Conservation (phyloP, 140 eudicot genomes). For the Cichorium intybus region DNA sequence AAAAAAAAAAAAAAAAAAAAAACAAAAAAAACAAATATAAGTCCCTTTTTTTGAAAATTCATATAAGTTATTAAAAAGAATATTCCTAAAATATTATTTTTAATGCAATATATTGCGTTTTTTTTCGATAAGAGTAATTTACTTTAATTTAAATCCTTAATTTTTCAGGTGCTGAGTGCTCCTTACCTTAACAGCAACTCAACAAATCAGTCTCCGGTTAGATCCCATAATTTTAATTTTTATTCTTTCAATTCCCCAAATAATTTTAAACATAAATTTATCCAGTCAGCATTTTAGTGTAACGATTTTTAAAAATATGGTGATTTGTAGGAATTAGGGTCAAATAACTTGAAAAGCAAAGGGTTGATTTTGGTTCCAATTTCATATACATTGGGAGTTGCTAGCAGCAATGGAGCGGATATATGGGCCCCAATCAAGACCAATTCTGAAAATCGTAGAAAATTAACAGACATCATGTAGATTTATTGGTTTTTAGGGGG, state of each 20-base stretch:
- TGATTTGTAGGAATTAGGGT: slow-evolving; percentile 42
- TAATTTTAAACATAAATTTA: too few relatives aligned
- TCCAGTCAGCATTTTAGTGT: too few relatives aligned
- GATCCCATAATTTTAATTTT: slow-evolving; percentile 16
- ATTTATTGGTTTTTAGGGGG: slow-evolving; percentile 16
- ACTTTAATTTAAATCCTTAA: too few relatives aligned
- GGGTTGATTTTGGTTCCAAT: slow-evolving; percentile 77
- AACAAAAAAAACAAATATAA: too few relatives aligned
- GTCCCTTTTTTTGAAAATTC: too few relatives aligned
- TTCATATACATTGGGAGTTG: slow-evolving; percentile 62
- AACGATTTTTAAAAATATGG: background rate
- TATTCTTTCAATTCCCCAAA: background rate
- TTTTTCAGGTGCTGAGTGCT: slow-evolving; percentile 85
- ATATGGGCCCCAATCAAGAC: slow-evolving; percentile 96
- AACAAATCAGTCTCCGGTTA: slow-evolving; percentile 45
- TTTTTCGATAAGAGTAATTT: too few relatives aligned
- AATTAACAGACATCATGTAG: slow-evolving; percentile 8
- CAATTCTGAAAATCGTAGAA: slow-evolving; percentile 29
- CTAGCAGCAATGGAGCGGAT: slow-evolving; percentile 87
- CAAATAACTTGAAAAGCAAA: slow-evolving; percentile 54
- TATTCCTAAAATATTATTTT: too few relatives aligned
- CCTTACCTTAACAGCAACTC: slow-evolving; percentile 67
- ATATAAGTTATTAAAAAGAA: too few relatives aligned
- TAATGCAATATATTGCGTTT: too few relatives aligned
- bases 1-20: too few relatives aligned